phyloP scores from a whole-genome alignment of 2,329 filamentous ascomycete genomes.

The Alternaria brassicae region DNA sequence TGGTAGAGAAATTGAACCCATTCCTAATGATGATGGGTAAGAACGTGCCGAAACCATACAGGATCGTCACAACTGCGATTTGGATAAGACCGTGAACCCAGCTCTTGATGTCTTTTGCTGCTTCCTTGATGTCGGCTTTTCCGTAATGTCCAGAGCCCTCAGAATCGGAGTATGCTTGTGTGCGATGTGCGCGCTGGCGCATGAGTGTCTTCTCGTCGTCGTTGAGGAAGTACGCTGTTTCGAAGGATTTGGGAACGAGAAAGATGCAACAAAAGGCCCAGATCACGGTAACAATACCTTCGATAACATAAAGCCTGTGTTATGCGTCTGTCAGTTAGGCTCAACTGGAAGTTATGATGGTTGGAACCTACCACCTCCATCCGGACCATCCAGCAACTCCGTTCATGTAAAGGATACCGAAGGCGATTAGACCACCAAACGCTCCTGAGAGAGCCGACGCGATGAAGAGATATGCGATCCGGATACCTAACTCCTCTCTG shows the following conservation, averaged over 20 bases:
- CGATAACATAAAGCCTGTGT: slow-evolving; percentile 40
- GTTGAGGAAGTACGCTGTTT: slow-evolving; percentile 45
- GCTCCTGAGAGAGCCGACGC: slow-evolving; percentile 36
- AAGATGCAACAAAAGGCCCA: slow-evolving; percentile 41
- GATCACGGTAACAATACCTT: slow-evolving; percentile 40
- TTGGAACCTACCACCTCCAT: slow-evolving; percentile 34
- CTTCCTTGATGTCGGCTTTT: slow-evolving; percentile 41
- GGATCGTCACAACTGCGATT: slow-evolving; percentile 51
- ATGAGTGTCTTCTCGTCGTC: slow-evolving; percentile 40
- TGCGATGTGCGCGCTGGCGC: slow-evolving; percentile 37
- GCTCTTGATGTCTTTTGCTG: slow-evolving; percentile 42
- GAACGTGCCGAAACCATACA: slow-evolving; percentile 53
- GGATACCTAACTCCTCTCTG: slow-evolving; percentile 38
- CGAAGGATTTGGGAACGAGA: slow-evolving; percentile 42
- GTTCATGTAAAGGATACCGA: slow-evolving; percentile 41
- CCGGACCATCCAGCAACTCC: slow-evolving; percentile 33
- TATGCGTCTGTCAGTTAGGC: fast-evolving
- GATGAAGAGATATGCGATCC: slow-evolving; percentile 42
- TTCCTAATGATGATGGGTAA: slow-evolving; percentile 54
- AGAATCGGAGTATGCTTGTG: slow-evolving; percentile 42
- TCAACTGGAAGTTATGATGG: fast-evolving
- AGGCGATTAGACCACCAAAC: slow-evolving; percentile 41
- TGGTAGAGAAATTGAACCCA: slow-evolving; percentile 50
- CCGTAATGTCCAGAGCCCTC: slow-evolving; percentile 39
- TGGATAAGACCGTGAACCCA: slow-evolving; percentile 49